These are phyloP conservation scores for Schoenoplectus triqueter DNA, from an alignment of 202 grass and related monocot genomes.

Conservation along the genomic window DNA sequence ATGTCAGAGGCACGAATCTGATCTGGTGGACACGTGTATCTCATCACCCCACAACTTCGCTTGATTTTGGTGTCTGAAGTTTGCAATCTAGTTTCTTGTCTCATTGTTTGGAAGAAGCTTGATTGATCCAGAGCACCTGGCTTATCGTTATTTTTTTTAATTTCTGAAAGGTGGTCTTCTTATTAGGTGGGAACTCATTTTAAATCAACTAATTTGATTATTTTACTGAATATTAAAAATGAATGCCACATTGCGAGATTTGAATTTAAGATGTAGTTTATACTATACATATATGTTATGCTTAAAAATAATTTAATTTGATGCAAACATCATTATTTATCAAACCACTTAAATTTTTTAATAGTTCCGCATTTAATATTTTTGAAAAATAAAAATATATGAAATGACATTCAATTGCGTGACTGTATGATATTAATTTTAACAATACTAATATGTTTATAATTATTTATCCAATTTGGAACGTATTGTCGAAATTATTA, in stretches of 20 bases:
- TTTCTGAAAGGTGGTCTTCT: background rate
- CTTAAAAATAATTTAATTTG: background rate
- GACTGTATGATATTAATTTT: background rate
- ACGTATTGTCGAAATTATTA: background rate
- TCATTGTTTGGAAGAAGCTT: background rate
- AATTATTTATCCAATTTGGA: background rate
- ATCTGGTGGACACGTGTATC: background rate
- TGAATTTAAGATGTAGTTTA: too few relatives aligned
- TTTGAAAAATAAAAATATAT: background rate
- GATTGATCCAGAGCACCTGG: background rate
- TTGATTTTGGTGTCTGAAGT: background rate
- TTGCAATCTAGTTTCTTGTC: slow-evolving; percentile 6
- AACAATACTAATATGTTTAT: background rate
- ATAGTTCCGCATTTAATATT: background rate
- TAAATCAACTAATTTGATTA: background rate
- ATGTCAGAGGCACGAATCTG: background rate
- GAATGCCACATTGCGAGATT: too few relatives aligned
- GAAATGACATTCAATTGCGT: background rate
- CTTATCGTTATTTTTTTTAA: background rate
- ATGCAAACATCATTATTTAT: background rate
- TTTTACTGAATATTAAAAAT: background rate
- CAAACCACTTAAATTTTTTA: background rate
- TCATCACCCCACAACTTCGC: background rate
- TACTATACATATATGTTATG: too few relatives aligned
- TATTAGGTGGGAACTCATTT: background rate